These are phyloP conservation scores for Hypoxylon cercidicola DNA, from an alignment of 495 filamentous ascomycete genomes.

Conservation along the genomic window DNA sequence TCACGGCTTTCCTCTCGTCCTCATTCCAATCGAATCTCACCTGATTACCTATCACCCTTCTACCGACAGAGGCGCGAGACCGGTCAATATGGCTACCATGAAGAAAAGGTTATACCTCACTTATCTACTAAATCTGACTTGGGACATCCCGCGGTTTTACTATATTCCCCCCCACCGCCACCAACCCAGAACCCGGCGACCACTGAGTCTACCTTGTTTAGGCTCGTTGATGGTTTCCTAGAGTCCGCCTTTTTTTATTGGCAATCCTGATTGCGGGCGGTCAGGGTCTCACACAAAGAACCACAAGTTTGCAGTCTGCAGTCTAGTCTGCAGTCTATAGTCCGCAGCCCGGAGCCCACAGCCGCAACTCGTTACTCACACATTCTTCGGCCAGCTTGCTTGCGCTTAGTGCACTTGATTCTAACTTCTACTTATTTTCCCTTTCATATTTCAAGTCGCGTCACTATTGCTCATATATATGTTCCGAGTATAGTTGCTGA, in stretches of 20 bases:
- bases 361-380: conserved; percentile 16
- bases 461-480: conserved; percentile 10
- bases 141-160: conserved; percentile 38
- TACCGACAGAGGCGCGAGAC: conserved; percentile 28
- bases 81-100: conserved; percentile 42
- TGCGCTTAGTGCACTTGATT: conserved; percentile 24
- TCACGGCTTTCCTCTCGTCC: background rate
- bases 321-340: conserved; percentile 24
- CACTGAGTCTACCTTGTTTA: conserved; percentile 18
- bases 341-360: conserved; percentile 1
- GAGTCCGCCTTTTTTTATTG: conserved; percentile 31
- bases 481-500: conserved; percentile 18
- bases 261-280: conserved; percentile 35
- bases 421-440: conserved; percentile 5
- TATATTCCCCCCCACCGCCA: conserved; percentile 33
- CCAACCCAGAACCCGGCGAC: conserved; percentile 21
- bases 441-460: conserved; percentile 19
- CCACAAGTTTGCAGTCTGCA: conserved; percentile 29
- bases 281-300: conserved; percentile 29
- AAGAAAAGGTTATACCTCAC: conserved; percentile 46
- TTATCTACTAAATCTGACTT: conserved; percentile 34
- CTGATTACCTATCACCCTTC: conserved; percentile 38
- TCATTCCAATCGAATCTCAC: background rate
- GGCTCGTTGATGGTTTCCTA: conserved; percentile 27
- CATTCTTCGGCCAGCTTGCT: conserved; percentile 28